Conservation (phyloP, 2,329 filamentous ascomycete genomes). For the Seiridium cupressi region DNA sequence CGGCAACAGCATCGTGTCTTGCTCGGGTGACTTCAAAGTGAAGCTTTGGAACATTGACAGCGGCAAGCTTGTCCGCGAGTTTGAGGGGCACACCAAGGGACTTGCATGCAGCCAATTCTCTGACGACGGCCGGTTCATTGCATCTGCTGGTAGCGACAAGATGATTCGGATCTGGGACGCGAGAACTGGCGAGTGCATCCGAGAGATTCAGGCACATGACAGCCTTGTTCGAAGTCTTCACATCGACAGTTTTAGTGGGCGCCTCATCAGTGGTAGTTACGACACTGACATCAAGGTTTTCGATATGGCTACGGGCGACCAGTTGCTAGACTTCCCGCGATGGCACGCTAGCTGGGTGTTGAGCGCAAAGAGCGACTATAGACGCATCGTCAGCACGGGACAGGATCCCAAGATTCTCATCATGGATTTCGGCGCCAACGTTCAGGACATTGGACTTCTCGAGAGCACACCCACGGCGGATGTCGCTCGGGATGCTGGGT, state of each 20-base stretch:
- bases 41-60: constrained; percentile 95
- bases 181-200: constrained; percentile 80
- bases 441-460: constrained; percentile 57
- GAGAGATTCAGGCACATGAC: constrained; percentile 78
- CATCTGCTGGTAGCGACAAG: constrained; percentile 93
- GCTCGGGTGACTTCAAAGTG: constrained; percentile 88
- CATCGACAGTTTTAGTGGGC: constrained; percentile 81
- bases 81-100: constrained; percentile 85
- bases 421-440: constrained; percentile 79
- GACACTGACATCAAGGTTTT: constrained; percentile 96
- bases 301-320: constrained; percentile 75
- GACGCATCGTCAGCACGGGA: constrained; percentile 89
- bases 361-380: constrained; percentile 92
- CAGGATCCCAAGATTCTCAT: constrained; percentile 92
- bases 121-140: constrained; percentile 89
- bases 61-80: constrained; percentile 85
- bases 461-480: constrained; percentile 41
- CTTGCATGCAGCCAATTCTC: constrained; percentile 95
- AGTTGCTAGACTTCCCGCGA: constrained; percentile 82
- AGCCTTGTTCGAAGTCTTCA: constrained; percentile 87
- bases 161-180: constrained; percentile 96
- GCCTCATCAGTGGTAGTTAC: constrained; percentile 89
- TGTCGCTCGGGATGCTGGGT: constrained; percentile 27
- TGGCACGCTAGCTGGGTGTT: constrained; percentile 98
- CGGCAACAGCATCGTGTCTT: constrained; percentile 88